Percentiles rank a stretch among this genome's conserved stretches.
phyloP scores from a whole-genome alignment of 169 alveolate genomes.

The Babesia bovis region DNA sequence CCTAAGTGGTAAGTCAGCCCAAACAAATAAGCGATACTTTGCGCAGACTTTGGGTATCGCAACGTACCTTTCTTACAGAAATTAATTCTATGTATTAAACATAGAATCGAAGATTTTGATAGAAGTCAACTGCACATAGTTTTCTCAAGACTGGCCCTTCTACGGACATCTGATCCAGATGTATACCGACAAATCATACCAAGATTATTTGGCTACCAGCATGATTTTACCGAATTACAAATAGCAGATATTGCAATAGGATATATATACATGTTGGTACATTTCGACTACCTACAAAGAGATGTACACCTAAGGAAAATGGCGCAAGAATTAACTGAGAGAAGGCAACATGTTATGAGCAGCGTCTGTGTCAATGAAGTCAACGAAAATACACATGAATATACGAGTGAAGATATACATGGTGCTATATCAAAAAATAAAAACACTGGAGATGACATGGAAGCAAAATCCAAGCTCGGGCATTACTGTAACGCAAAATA shows the following conservation, averaged over 20 bases:
- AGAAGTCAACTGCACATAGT: conserved; percentile 33
- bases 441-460: background rate
- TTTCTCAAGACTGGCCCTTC: conserved; percentile 32
- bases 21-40: background rate
- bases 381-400: background rate
- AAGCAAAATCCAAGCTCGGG: background rate
- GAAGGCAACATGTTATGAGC: background rate
- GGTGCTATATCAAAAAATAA: background rate
- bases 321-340: background rate
- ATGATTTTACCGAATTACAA: conserved; percentile 46
- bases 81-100: conserved; percentile 42
- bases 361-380: too few species aligned
- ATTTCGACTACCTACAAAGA: conserved; percentile 57
- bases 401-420: background rate
- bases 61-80: conserved; percentile 51
- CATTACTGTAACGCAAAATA: background rate
- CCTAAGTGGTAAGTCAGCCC: conserved; percentile 16
- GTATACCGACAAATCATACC: conserved; percentile 24
- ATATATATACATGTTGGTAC: conserved; percentile 32
- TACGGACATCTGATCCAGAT: conserved; percentile 47
- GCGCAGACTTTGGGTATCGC: conserved; percentile 47
- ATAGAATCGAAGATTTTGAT: conserved; percentile 29
- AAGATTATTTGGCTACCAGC: conserved; percentile 29
- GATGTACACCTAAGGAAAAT: conserved; percentile 14
- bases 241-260: conserved; percentile 31